Percentiles rank a stretch among this genome's conserved stretches.
phyloP scores from a whole-genome alignment of 2,329 filamentous ascomycete genomes.

The Plectosphaerella sp. region DNA sequence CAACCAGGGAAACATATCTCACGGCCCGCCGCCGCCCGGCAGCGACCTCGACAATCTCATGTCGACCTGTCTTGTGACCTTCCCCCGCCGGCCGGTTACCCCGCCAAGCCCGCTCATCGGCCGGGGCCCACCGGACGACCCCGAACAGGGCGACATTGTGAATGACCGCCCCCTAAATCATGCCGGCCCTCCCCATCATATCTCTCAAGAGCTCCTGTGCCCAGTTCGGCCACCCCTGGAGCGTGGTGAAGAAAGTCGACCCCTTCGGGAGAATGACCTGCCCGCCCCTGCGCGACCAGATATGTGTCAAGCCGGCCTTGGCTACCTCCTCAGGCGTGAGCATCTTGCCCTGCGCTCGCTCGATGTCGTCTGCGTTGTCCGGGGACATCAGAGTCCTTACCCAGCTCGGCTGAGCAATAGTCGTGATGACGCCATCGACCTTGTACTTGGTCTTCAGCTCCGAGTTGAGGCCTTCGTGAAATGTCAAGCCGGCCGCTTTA shows the following conservation, averaged over 20 bases:
- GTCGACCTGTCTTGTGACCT: too few relatives aligned
- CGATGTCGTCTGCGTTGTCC: not conserved
- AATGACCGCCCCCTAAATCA: not conserved
- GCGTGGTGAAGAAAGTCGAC: not conserved
- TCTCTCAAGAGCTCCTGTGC: constrained; percentile 1
- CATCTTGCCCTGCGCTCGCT: not conserved
- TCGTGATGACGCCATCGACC: constrained; percentile 47
- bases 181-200: not conserved
- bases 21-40: too few relatives aligned
- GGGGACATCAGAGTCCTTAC: not conserved
- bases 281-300: not conserved
- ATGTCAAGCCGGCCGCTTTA: constrained; percentile 52
- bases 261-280: constrained; percentile 1
- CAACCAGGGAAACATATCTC: too few relatives aligned
- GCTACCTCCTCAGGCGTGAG: not conserved
- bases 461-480: constrained; percentile 50
- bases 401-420: constrained; percentile 32
- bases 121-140: too few relatives aligned
- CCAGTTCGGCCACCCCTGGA: constrained; percentile 3
- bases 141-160: too few relatives aligned
- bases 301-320: not conserved
- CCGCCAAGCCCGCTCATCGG: too few relatives aligned
- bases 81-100: too few relatives aligned
- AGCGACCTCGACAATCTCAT: too few relatives aligned
- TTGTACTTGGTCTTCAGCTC: constrained; percentile 46